Percentiles rank a stretch among this genome's conserved stretches.
Conservation (phyloP, 2,329 filamentous ascomycete species). For the Fusarium sambucinum region DNA sequence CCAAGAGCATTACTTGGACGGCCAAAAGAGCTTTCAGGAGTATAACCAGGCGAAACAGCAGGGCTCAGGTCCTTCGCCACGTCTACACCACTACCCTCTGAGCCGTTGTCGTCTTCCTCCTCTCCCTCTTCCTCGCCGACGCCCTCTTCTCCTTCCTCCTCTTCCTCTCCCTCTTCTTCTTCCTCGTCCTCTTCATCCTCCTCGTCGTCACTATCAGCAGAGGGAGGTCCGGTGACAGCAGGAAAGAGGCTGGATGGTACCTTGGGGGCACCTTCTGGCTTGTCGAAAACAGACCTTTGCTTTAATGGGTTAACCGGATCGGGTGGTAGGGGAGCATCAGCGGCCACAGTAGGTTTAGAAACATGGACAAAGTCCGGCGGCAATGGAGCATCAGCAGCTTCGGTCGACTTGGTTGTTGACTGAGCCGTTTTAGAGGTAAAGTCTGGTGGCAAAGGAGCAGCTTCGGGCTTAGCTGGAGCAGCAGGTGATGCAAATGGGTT, state of each 20-base stretch:
- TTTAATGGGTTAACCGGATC: slow-evolving; percentile 30
- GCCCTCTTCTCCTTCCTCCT: slow-evolving; percentile 57
- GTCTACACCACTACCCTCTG: slow-evolving; percentile 73
- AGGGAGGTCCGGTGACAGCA: slow-evolving; percentile 52
- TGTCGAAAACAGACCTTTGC: slow-evolving; percentile 34
- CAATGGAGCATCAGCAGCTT: slow-evolving; percentile 48
- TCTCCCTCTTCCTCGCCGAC: slow-evolving; percentile 57
- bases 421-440: slow-evolving; percentile 36
- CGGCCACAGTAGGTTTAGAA: slow-evolving; percentile 23
- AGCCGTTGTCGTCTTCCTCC: slow-evolving; percentile 62
- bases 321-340: slow-evolving; percentile 32
- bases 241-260: slow-evolving; percentile 51
- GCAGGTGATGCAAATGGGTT: slow-evolving; percentile 39
- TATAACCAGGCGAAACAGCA: slow-evolving; percentile 62
- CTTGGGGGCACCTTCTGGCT: slow-evolving; percentile 54
- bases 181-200: slow-evolving; percentile 56
- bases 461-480: slow-evolving; percentile 53
- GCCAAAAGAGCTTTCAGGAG: slow-evolving; percentile 70
- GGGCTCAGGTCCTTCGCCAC: slow-evolving; percentile 73
- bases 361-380: slow-evolving; percentile 51
- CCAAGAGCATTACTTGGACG: slow-evolving; percentile 55
- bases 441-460: slow-evolving; percentile 61
- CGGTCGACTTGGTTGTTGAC: slow-evolving; percentile 21
- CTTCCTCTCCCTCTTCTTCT: slow-evolving; percentile 60
- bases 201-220: slow-evolving; percentile 57